Conservation (phyloP, 2,329 filamentous ascomycete genomes). For the Furcasterigmium sp. region DNA sequence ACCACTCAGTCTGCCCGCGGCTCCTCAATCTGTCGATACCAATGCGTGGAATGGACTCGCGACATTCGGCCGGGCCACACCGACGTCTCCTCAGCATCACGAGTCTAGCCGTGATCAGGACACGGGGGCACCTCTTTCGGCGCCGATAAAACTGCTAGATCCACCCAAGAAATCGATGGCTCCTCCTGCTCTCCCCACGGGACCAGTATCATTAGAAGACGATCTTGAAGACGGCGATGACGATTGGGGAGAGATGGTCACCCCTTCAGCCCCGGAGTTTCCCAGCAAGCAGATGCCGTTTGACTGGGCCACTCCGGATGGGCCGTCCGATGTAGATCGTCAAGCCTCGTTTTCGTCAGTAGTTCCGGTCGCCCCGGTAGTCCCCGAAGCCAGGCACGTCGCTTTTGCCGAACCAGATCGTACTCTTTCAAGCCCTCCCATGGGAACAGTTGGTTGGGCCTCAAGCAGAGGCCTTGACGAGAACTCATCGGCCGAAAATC, state of each 20-base stretch:
- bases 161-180: background rate
- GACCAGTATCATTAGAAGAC: no score
- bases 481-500: no score
- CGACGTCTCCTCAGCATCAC: background rate
- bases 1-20: background rate
- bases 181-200: conserved; percentile 11
- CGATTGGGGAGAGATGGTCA: conserved; percentile 58
- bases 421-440: no score
- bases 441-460: no score
- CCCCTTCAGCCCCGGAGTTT: conserved; percentile 23
- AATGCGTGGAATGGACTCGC: conserved; percentile 9
- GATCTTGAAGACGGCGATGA: conserved; percentile 41
- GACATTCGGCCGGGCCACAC: conserved; percentile 23
- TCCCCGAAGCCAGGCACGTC: no score
- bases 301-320: background rate
- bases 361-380: no score
- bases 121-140: background rate
- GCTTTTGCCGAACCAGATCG: no score
- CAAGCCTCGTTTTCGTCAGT: no score
- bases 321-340: no score
- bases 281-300: background rate
- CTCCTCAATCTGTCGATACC: background rate
- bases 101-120: no score
- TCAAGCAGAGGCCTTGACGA: no score
- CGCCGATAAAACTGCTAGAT: background rate